These are phyloP conservation scores for Verticillium longisporum DNA, from an alignment of 2,329 filamentous ascomycete species.

Conservation along the genomic window DNA sequence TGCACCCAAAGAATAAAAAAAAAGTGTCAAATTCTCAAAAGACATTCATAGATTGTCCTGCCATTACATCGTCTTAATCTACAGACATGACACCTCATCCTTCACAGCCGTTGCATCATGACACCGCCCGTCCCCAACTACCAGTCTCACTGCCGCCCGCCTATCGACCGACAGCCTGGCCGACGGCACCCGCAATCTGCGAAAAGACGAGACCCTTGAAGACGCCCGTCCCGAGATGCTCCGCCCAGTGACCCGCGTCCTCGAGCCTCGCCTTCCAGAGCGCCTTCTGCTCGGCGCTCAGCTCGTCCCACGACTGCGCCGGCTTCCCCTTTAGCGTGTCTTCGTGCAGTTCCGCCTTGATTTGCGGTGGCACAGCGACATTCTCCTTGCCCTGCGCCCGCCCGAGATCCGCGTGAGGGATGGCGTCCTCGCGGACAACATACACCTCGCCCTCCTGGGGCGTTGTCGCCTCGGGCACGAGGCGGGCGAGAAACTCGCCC, in stretches of 20 bases:
- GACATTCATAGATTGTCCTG: background rate
- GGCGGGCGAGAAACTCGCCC: conserved; percentile 27
- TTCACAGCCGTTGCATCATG: background rate
- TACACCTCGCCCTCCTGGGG: conserved; percentile 25
- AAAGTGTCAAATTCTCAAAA: too few species aligned
- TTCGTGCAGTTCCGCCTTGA: conserved; percentile 38
- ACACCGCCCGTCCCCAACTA: background rate
- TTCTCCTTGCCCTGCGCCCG: background rate
- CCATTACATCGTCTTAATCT: background rate
- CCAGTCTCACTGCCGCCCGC: background rate
- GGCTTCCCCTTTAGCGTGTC: conserved; percentile 36
- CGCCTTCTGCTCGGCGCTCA: conserved; percentile 54
- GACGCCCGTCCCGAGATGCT: conserved; percentile 68
- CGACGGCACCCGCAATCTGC: conserved; percentile 59
- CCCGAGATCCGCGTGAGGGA: conserved; percentile 10
- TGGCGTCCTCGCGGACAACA: conserved; percentile 27
- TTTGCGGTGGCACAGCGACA: conserved; percentile 12
- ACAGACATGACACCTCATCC: background rate
- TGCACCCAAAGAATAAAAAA: too few species aligned
- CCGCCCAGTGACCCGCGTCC: conserved; percentile 71
- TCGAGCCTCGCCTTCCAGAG: conserved; percentile 64
- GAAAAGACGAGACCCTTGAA: conserved; percentile 74
- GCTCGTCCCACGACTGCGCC: conserved; percentile 64
- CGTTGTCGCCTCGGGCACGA: conserved; percentile 25
- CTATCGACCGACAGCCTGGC: conserved; percentile 32